phyloP scores from a whole-genome alignment of 345 rosid genomes.

The Euphorbia lathyris region DNA sequence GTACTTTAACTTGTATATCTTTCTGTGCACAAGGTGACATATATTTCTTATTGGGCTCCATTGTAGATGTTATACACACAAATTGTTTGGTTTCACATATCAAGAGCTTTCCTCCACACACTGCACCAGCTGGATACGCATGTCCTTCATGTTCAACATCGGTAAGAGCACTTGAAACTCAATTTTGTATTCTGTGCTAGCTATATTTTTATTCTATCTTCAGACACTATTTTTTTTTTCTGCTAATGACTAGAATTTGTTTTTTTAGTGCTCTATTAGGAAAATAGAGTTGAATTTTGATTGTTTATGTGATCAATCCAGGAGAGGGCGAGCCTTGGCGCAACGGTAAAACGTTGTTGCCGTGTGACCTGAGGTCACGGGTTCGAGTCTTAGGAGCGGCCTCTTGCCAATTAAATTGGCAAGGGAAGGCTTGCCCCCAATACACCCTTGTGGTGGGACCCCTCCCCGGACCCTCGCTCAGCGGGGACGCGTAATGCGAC shows the following conservation, averaged over 20 bases:
- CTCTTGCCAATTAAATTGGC: no score
- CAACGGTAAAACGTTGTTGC: no score
- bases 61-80: constrained; percentile 83
- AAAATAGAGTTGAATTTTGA: not conserved
- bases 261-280: not conserved
- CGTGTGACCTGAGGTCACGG: no score
- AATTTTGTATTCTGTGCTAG: not conserved
- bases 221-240: not conserved
- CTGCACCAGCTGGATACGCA: constrained; percentile 93
- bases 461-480: no score
- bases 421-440: no score
- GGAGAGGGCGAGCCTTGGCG: no score
- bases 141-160: constrained; percentile 86
- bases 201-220: not conserved
- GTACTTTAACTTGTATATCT: constrained; percentile 12
- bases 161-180: constrained; percentile 39
- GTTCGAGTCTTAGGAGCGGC: no score
- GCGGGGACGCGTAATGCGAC: no score
- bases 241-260: not conserved
- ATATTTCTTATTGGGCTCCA: constrained; percentile 19
- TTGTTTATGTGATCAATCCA: not conserved
- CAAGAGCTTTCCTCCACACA: constrained; percentile 87
- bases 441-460: no score
- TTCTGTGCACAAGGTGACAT: constrained; percentile 11
- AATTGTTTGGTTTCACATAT: constrained; percentile 77